These are phyloP conservation scores for Cystobasidiopsis lactophilus DNA, from an alignment of 768 basidiomycete genomes.

Conservation along the genomic window DNA sequence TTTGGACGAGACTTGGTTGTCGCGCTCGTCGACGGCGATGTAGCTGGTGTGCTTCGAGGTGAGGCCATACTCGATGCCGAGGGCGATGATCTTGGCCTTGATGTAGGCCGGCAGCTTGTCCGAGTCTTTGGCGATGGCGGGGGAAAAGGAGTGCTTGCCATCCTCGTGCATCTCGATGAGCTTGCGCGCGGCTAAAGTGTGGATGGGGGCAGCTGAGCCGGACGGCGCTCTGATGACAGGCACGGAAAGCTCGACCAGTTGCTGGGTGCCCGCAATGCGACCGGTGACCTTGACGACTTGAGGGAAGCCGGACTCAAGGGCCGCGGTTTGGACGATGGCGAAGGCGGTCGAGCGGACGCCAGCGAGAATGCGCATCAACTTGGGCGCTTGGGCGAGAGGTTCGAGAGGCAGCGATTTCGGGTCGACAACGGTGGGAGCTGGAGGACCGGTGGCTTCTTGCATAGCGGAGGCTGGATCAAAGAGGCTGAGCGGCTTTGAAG, in stretches of 20 bases:
- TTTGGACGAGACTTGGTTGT: too few relatives aligned
- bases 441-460: too few relatives aligned
- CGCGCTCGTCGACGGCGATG: constrained; percentile 30
- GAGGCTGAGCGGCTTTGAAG: not conserved
- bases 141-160: constrained; percentile 1
- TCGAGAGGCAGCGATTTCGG: too few relatives aligned
- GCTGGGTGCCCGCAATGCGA: not conserved
- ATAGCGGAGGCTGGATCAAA: too few relatives aligned
- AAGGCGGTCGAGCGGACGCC: too few relatives aligned
- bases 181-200: constrained; percentile 35
- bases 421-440: too few relatives aligned
- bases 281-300: not conserved
- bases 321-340: not conserved
- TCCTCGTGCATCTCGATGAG: constrained; percentile 36
- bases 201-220: constrained; percentile 22
- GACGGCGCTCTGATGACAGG: constrained; percentile 4
- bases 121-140: constrained; percentile 24
- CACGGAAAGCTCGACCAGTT: constrained; percentile 13
- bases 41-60: constrained; percentile 37
- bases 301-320: too few relatives aligned
- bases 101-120: constrained; percentile 24
- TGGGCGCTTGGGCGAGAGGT: too few relatives aligned
- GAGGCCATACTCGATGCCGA: constrained; percentile 35
- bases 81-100: constrained; percentile 32
- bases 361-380: too few relatives aligned